Percentiles rank a stretch among this genome's conserved stretches.
Conservation (phyloP, 2,329 filamentous ascomycete genomes). For the Colletotrichum somersetense region DNA sequence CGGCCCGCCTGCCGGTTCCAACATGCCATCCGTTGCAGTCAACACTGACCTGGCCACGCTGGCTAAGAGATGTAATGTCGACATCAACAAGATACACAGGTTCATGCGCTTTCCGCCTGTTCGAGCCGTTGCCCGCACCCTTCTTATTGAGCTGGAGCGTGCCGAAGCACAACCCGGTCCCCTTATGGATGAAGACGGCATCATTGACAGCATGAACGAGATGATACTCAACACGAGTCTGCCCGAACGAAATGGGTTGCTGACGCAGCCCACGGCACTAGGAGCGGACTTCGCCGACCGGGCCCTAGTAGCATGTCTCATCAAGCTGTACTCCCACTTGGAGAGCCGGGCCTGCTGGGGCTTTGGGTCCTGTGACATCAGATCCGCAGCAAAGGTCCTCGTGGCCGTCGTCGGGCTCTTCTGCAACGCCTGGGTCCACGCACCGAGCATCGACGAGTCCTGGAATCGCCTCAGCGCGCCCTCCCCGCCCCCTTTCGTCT, state of each 20-base stretch:
- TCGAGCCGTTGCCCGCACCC: slow-evolving; percentile 22
- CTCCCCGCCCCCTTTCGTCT: background rate
- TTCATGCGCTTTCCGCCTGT: slow-evolving; percentile 35
- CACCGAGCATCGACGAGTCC: slow-evolving; percentile 19
- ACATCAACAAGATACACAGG: slow-evolving; percentile 29
- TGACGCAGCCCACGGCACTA: slow-evolving; percentile 15
- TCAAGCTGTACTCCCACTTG: slow-evolving; percentile 28
- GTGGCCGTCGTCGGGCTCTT: slow-evolving; percentile 32
- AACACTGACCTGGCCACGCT: slow-evolving; percentile 28
- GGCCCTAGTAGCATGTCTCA: slow-evolving; percentile 23
- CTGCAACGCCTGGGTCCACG: slow-evolving; percentile 33
- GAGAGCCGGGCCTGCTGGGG: slow-evolving; percentile 22
- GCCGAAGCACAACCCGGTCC: slow-evolving; percentile 22
- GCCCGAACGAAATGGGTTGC: slow-evolving; percentile 2
- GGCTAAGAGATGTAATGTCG: slow-evolving; percentile 6
- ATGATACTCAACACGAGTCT: slow-evolving; percentile 1
- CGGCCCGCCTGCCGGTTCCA: background rate
- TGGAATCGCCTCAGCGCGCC: slow-evolving; percentile 20
- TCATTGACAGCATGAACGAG: slow-evolving; percentile 8
- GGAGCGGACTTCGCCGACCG: slow-evolving; percentile 23
- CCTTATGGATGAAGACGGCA: slow-evolving; percentile 7
- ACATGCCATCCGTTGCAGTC: background rate
- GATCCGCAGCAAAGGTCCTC: background rate
- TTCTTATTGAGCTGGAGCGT: slow-evolving; percentile 39
- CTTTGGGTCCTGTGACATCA: background rate